Percentiles rank a stretch among this genome's conserved stretches.
Evolutionary conservation across 257 asterid genomes (phyloP).

Genomic region (Paulownia fortunei): DNA sequence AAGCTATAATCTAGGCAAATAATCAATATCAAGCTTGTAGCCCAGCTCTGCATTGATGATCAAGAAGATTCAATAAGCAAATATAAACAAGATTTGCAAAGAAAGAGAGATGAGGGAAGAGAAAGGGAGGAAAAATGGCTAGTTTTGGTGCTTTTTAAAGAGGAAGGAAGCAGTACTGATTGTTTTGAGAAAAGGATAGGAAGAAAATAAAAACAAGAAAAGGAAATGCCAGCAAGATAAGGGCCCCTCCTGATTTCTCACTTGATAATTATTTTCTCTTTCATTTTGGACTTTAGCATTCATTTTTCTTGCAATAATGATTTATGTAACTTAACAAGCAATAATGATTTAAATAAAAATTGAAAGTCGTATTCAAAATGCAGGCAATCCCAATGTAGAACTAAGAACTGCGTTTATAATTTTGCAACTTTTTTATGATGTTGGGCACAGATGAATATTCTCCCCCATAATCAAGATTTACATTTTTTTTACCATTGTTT

Average conservation of each 20-base stretch:
- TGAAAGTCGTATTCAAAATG: constrained; percentile 34
- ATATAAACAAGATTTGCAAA: background rate
- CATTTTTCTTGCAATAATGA: constrained; percentile 25
- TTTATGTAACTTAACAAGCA: background rate
- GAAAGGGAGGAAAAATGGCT: background rate
- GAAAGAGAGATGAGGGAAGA: background rate
- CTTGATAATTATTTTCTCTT: constrained; percentile 28
- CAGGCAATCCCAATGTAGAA: constrained; percentile 41
- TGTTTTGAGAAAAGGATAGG: constrained; percentile 27
- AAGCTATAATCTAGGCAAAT: constrained; percentile 13
- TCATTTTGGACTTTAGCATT: constrained; percentile 45
- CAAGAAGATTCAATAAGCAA: background rate
- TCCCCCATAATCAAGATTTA: background rate
- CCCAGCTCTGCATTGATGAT: constrained; percentile 34
- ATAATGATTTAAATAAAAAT: constrained; percentile 22
- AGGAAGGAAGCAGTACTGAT: constrained; percentile 25
- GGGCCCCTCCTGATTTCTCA: constrained; percentile 44
- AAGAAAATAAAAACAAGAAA: constrained; percentile 24
- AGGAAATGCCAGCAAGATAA: constrained; percentile 42
- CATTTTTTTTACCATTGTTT: background rate
- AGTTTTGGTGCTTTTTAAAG: constrained; percentile 37
- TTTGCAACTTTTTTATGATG: constrained; percentile 19
- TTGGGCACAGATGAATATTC: constrained; percentile 27
- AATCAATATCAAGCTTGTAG: constrained; percentile 21
- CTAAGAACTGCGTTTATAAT: background rate